These are phyloP conservation scores for Mortierella claussenii DNA, from an alignment of 192 early-diverging fungal genomes.

Conservation along the genomic window DNA sequence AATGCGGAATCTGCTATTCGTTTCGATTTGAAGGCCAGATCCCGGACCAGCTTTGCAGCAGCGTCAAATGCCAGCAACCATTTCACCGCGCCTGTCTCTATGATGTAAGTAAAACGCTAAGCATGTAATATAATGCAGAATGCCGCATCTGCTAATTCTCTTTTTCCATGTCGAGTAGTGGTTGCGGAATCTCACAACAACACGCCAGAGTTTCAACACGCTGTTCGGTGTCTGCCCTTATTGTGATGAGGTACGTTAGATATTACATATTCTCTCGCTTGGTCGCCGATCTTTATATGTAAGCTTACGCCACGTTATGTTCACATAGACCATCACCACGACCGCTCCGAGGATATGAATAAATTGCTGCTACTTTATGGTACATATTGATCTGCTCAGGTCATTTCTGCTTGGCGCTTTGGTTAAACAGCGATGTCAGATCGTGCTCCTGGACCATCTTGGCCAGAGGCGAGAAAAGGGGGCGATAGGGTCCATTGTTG, in stretches of 20 bases:
- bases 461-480: slow-evolving; percentile 35
- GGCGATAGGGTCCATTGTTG: slow-evolving; percentile 39
- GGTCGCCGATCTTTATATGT: neutral
- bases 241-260: slow-evolving; percentile 30
- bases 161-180: slow-evolving; percentile 11
- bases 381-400: neutral
- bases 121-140: too few relatives aligned
- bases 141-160: neutral
- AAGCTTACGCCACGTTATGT: neutral
- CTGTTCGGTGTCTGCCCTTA: slow-evolving; percentile 49
- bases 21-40: slow-evolving; percentile 44
- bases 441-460: slow-evolving; percentile 35
- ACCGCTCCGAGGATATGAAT: slow-evolving; percentile 27
- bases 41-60: slow-evolving; percentile 44
- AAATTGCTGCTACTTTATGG: neutral
- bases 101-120: slow-evolving; percentile 23
- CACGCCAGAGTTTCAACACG: slow-evolving; percentile 46
- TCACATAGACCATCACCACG: slow-evolving; percentile 43
- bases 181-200: slow-evolving; percentile 33
- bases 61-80: slow-evolving; percentile 39
- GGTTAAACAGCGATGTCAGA: slow-evolving; percentile 16
- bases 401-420: neutral
- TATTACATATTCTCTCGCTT: neutral
- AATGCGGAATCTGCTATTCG: slow-evolving; percentile 49
- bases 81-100: slow-evolving; percentile 35